Percentiles rank a stretch among this genome's conserved stretches.
These are phyloP conservation scores for Suillus subaureus DNA, from an alignment of 768 basidiomycete species.

Conservation along the genomic window DNA sequence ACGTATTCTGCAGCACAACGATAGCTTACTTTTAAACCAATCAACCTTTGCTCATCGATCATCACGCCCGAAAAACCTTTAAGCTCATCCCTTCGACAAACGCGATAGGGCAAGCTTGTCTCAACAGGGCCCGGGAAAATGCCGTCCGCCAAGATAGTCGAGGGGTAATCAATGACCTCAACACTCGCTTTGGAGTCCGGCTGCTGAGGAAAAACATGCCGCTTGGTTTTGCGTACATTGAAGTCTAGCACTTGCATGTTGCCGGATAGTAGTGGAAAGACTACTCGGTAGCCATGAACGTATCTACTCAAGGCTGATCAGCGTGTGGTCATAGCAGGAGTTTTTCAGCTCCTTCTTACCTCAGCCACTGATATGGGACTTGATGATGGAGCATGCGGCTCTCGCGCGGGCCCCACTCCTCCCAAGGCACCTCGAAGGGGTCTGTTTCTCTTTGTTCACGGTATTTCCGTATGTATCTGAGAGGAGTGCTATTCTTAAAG, in stretches of 20 bases:
- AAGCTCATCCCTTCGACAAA: constrained; percentile 22
- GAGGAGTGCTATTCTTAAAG: constrained; percentile 35
- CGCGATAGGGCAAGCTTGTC: constrained; percentile 35
- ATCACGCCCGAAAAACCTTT: constrained; percentile 41
- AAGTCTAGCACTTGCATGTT: constrained; percentile 32
- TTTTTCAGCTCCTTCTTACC: constrained; percentile 25
- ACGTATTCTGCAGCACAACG: not conserved
- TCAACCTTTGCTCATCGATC: constrained; percentile 44
- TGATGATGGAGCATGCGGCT: constrained; percentile 35
- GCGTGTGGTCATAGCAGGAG: no score
- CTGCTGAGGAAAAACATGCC: not conserved
- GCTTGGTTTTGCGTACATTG: constrained; percentile 23
- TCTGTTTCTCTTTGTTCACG: not conserved
- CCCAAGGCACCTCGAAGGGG: constrained; percentile 32
- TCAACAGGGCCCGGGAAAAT: constrained; percentile 30
- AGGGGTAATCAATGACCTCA: constrained; percentile 15
- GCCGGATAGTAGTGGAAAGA: constrained; percentile 21
- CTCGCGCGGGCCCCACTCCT: constrained; percentile 39
- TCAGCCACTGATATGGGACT: constrained; percentile 41
- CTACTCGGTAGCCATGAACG: constrained; percentile 45
- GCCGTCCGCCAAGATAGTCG: constrained; percentile 15
- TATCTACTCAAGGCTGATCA: constrained; percentile 29
- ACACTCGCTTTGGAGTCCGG: not conserved
- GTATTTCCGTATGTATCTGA: constrained; percentile 18
- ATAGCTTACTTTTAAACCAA: constrained; percentile 42